phyloP scores from a whole-genome alignment of 2,329 filamentous ascomycete species.

The Albifimbria verrucaria region DNA sequence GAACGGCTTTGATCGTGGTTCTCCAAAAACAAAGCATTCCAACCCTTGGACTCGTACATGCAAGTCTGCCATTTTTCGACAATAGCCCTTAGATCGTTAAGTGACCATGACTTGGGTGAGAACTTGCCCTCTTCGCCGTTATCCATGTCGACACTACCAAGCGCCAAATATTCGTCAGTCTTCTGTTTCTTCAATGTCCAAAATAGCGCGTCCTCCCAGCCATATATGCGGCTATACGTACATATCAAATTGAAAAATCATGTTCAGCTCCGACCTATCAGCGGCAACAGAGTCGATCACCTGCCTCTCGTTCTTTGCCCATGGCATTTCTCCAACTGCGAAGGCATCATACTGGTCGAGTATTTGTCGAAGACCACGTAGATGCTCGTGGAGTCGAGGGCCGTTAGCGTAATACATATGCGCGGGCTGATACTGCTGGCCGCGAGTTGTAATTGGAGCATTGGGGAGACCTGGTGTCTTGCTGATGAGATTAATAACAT shows the following conservation, averaged over 20 bases:
- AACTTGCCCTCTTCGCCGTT: constrained; percentile 23
- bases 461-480: constrained; percentile 55
- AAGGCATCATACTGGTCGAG: constrained; percentile 55
- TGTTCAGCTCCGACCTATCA: constrained; percentile 52
- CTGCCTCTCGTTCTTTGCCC: constrained; percentile 48
- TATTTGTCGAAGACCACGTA: constrained; percentile 56
- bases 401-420: constrained; percentile 49
- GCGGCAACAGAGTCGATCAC: constrained; percentile 54
- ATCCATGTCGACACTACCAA: too few species aligned
- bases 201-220: too few species aligned
- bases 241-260: constrained; percentile 61
- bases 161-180: too few species aligned
- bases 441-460: constrained; percentile 41
- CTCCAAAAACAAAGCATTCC: constrained; percentile 60
- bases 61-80: constrained; percentile 40
- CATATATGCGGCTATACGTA: too few species aligned
- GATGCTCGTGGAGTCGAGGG: constrained; percentile 59
- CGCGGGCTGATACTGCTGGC: constrained; percentile 42
- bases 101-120: constrained; percentile 7
- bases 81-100: constrained; percentile 13
- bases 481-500: constrained; percentile 65
- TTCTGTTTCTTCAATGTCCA: too few species aligned
- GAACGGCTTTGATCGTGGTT: constrained; percentile 61
- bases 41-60: constrained; percentile 42
- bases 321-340: constrained; percentile 63